phyloP scores from a whole-genome alignment of 352 stramenopile species.

The Thalassiosira sp. region DNA sequence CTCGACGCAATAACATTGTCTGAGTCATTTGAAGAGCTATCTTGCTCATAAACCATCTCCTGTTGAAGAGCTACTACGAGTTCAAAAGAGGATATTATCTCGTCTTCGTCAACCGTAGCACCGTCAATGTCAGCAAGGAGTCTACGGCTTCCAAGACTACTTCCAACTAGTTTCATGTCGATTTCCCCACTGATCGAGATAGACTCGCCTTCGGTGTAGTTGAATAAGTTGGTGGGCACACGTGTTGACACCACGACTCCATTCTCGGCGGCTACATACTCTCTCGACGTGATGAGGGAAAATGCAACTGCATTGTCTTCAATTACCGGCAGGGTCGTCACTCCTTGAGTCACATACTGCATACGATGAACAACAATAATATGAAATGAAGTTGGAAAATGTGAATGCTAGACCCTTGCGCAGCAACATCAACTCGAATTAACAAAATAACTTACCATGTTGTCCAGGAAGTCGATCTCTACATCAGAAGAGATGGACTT shows the following conservation, averaged over 20 bases:
- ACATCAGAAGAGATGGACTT: slow-evolving; percentile 1
- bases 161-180: background rate
- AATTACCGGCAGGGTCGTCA: background rate
- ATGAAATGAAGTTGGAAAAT: too few relatives aligned
- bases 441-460: background rate
- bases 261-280: background rate
- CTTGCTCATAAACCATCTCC: background rate
- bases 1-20: background rate
- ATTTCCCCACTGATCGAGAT: background rate
- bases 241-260: background rate
- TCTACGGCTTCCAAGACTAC: too few relatives aligned
- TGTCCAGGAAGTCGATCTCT: slow-evolving; percentile 1
- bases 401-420: background rate
- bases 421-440: background rate
- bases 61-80: background rate
- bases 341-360: background rate
- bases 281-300: background rate
- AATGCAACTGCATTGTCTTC: background rate
- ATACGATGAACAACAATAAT: background rate
- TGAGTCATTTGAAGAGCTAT: background rate
- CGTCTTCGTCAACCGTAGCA: background rate
- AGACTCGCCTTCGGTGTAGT: background rate
- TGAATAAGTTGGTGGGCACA: background rate
- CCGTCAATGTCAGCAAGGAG: too few relatives aligned
- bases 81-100: background rate